A percentile compares a stretch with the other conserved stretches of the same genome.
phyloP scores from a whole-genome alignment of 139 green algal genomes.

The Micromonas pusilla region DNA sequence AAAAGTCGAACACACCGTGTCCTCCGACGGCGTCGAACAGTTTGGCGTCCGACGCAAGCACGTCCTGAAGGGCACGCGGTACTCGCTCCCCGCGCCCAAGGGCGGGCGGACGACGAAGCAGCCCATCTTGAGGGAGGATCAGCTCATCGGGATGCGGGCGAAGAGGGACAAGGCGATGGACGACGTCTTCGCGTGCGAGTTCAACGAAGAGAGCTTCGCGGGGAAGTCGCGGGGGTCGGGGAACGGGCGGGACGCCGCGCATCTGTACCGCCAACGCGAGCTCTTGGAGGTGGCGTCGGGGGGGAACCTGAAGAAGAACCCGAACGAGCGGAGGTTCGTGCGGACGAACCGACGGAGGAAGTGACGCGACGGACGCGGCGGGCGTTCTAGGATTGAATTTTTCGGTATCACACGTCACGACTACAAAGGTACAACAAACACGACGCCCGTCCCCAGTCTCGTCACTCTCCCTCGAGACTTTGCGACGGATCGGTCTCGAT shows the following conservation, averaged over 20 bases:
- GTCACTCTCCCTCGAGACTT: background rate
- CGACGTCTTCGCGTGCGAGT: conserved; percentile 73
- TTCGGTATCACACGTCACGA: no score
- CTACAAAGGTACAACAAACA: background rate
- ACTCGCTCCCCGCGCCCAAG: conserved; percentile 81
- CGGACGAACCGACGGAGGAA: conserved; percentile 13
- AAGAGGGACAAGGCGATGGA: conserved; percentile 23
- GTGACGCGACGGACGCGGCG: no score
- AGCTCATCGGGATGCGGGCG: conserved; percentile 56
- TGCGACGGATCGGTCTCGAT: background rate
- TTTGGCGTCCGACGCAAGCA: conserved; percentile 70
- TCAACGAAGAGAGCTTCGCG: conserved; percentile 58
- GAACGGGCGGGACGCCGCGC: background rate
- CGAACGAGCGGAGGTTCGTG: conserved; percentile 66
- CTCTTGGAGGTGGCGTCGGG: conserved; percentile 29
- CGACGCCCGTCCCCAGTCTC: background rate
- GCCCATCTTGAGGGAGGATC: conserved; percentile 81
- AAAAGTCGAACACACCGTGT: conserved; percentile 64
- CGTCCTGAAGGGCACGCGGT: conserved; percentile 72
- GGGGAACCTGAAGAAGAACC: conserved; percentile 57
- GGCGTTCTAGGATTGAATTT: no score
- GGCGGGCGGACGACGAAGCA: conserved; percentile 49
- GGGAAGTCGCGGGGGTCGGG: conserved; percentile 29
- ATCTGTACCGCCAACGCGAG: conserved; percentile 17
- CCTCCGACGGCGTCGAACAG: conserved; percentile 61